Conservation (phyloP, 2,329 filamentous ascomycete genomes). For the Torrubiella hemipterigena region DNA sequence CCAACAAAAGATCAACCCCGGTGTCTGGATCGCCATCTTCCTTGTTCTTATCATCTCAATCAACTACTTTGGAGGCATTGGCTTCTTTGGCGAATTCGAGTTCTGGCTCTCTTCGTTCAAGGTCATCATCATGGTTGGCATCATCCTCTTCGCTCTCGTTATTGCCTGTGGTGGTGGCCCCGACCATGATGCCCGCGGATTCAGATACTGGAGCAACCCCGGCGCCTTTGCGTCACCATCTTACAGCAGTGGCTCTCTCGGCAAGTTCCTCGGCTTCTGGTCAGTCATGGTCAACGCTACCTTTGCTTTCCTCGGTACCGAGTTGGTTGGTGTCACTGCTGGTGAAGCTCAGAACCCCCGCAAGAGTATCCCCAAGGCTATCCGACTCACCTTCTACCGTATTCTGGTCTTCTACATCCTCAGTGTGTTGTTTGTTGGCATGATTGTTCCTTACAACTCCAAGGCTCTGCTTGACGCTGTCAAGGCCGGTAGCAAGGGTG, state of each 20-base stretch:
- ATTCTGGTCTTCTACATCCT: slow-evolving; percentile 72
- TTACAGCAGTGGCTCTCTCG: slow-evolving; percentile 17
- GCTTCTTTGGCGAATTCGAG: slow-evolving; percentile 54
- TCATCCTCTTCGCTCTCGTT: slow-evolving; percentile 54
- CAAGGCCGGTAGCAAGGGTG: slow-evolving; percentile 16
- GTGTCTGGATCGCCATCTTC: slow-evolving; percentile 68
- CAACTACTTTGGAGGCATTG: slow-evolving; percentile 52
- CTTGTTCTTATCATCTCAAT: slow-evolving; percentile 49
- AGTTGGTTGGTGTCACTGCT: slow-evolving; percentile 67
- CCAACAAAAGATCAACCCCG: slow-evolving; percentile 56
- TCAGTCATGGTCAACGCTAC: slow-evolving; percentile 63
- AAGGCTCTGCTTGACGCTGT: slow-evolving; percentile 45
- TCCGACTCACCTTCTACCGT: slow-evolving; percentile 71
- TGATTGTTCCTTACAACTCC: slow-evolving; percentile 64
- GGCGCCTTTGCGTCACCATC: slow-evolving; percentile 27
- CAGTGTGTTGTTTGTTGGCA: slow-evolving; percentile 62
- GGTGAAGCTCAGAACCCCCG: slow-evolving; percentile 72
- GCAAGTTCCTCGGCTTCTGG: slow-evolving; percentile 54
- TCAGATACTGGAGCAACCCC: slow-evolving; percentile 53
- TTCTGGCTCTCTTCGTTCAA: slow-evolving; percentile 57
- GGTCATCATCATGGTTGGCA: slow-evolving; percentile 51
- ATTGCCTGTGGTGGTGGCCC: slow-evolving; percentile 55
- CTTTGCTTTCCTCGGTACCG: slow-evolving; percentile 68
- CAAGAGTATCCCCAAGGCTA: slow-evolving; percentile 63
- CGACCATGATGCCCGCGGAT: slow-evolving; percentile 48